These are phyloP conservation scores for Aspergillus carlsbadensis DNA, from an alignment of 495 filamentous ascomycete species.

Conservation along the genomic window DNA sequence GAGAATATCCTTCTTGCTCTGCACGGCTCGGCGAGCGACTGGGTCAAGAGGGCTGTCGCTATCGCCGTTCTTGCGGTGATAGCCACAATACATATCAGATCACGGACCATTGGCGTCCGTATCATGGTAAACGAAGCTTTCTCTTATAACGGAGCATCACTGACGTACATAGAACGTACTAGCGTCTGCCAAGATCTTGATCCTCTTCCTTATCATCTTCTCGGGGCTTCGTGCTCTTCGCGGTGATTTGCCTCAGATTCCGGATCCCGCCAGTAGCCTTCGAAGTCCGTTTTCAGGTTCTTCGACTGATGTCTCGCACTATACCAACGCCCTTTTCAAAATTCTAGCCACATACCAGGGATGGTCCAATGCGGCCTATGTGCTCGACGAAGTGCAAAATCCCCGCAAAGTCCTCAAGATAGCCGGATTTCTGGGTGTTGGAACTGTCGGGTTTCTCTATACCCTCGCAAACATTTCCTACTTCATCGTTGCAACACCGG, in stretches of 20 bases:
- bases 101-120: slow-evolving; percentile 21
- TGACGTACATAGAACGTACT: slow-evolving; percentile 26
- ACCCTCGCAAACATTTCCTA: slow-evolving; percentile 67
- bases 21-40: slow-evolving; percentile 25
- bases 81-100: slow-evolving; percentile 26
- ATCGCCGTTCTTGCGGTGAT: slow-evolving; percentile 30
- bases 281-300: slow-evolving; percentile 32
- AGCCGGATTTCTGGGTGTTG: slow-evolving; percentile 56
- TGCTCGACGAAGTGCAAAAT: slow-evolving; percentile 69
- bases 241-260: slow-evolving; percentile 27
- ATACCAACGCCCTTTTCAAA: slow-evolving; percentile 62
- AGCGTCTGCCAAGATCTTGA: slow-evolving; percentile 35
- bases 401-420: slow-evolving; percentile 64
- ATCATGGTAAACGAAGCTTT: slow-evolving; percentile 25
- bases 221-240: slow-evolving; percentile 37
- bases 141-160: not conserved
- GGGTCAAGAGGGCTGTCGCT: slow-evolving; percentile 32
- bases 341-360: slow-evolving; percentile 68
- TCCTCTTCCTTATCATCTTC: slow-evolving; percentile 40
- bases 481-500: slow-evolving; percentile 60
- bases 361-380: slow-evolving; percentile 65
- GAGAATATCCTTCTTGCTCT: slow-evolving; percentile 40
- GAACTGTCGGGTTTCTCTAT: slow-evolving; percentile 59
- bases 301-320: slow-evolving; percentile 29
- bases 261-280: slow-evolving; percentile 34